Base-by-base conservation (phyloP, 2,329 filamentous ascomycete genomes). In the Blumeria graminis region DNA sequence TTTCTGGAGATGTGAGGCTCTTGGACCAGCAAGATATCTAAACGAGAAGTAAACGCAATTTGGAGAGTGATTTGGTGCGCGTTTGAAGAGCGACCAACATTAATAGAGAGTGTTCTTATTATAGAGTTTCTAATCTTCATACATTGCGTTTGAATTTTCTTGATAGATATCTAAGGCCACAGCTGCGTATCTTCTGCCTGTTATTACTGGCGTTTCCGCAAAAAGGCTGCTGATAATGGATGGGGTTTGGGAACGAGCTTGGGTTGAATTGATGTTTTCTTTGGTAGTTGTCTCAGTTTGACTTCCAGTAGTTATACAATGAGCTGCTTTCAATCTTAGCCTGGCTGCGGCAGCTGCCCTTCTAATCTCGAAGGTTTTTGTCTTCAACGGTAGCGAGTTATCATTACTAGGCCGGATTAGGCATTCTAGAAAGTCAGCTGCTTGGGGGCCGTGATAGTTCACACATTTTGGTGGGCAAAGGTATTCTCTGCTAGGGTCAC, bases 21-120 rank as follows among this genome's bases (percentile, higher is more conserved):
- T 48, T 48, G 45, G 22, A 53, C 39, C 34, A 53, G 50, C 50
- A 53, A n/a, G 50, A 53, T 36, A 38, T 53, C 50, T 36, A 38
- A 18, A 33, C 34, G 34, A 18, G n/a, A 18, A 53, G 13, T 38
- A 35, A 16, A 38, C 9, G 50, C 50, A 53, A 35, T 53, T 53
- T 38, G 33, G 5, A 53, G 50, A 38, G 50, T 16, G 32, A 53
- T 53, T 38, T 53, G 50, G n/a, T 53, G 34, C 32, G 50, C 50
- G 28, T 33, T n/a, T 36, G 34, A 53, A 4, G 11, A 53, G 50
- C 33, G 6, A 38, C 50, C 50, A 38, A 38, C 32, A 16, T 53
- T 53, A 11, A 53, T n/a, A 18, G 14, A 38, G 32, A 38, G 34
- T 16, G 39, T 38, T 6, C 28, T 53, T 5, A 53, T 53, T 36